Evolutionary conservation across 768 basidiomycete genomes (phyloP), one percentile per base, ranked within the genome.

Genomic region (Psilocybe azurescens): DNA sequence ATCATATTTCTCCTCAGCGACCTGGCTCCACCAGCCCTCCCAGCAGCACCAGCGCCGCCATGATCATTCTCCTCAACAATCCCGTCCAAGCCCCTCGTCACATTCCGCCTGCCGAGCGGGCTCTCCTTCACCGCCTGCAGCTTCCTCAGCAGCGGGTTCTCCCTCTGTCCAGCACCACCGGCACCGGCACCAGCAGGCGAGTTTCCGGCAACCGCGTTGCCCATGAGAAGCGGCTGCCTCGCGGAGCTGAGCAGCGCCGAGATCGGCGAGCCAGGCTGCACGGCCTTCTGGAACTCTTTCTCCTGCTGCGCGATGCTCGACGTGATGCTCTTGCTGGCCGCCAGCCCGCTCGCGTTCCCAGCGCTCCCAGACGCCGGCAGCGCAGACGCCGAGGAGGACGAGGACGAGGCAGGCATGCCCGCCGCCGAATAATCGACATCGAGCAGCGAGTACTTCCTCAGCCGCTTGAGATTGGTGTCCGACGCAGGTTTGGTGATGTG

Each of bases 231-330:
- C 0, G 95, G 95, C 73, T 95, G 93, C 60, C 90, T 83, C 5
- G 95, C 95, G 2, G 94, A 95, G 67, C 86, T 90, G 68, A 99
- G 83, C 53, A 99, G 78, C 2, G 93, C 94, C 30, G 93, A 93
- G 62, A 99, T 96, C 0, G 97, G 97, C 63, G 91, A 93, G 47
- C 93, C 95, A 5, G 96, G 97, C 71, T 95, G 94, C 1, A 99
- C 93, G 1, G 95, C 97, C 69, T 91, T 89, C 79, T 92, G 90
- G 89, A 99, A 98, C 74, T 99, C 97, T 73, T 90, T 90, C 84
- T 99, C 97, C 71, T 94, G 93, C 68, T 94, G 85, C 3, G 89
- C 89, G 60, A 91, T 87, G 49, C 82, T 90, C 11, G 84, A 85
- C 14, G 83, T 84, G 57, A 82, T 79, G 52, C 78, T 83, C 70